A percentile compares a stretch with the other conserved stretches of the same genome.
phyloP scores from a whole-genome alignment of 164 flowering plant genomes.

The Buxus sempervirens region DNA sequence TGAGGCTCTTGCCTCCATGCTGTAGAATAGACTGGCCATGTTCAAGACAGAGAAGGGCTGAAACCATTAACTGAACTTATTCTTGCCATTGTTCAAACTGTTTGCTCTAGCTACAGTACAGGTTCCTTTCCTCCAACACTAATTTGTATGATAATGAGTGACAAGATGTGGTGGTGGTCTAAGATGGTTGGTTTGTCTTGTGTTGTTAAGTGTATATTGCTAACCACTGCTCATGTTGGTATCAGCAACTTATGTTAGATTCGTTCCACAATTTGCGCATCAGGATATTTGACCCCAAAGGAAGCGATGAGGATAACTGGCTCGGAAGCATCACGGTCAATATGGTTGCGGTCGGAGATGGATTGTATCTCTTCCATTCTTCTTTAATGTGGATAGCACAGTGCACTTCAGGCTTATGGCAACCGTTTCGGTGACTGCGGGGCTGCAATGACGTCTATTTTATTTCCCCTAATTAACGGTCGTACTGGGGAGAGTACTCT shows the following conservation, averaged over 20 bases:
- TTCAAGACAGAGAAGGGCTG: neutral
- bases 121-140: neutral
- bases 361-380: no score
- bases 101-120: neutral
- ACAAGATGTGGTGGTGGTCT: conserved; percentile 1
- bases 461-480: no score
- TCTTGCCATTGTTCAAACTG: conserved; percentile 1
- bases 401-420: no score
- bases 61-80: neutral
- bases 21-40: neutral
- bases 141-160: conserved; percentile 12
- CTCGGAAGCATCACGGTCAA: no score
- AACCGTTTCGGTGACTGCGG: no score
- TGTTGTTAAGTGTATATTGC: conserved; percentile 4
- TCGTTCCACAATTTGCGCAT: neutral
- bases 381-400: no score
- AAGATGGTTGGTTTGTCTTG: neutral
- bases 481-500: no score
- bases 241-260: neutral
- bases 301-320: neutral
- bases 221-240: neutral
- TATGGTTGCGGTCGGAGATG: no score
- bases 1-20: no score
- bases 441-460: no score
- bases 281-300: conserved; percentile 3